A percentile compares a stretch with the other conserved stretches of the same genome.
These are phyloP conservation scores for Aspergillus proliferans DNA, from an alignment of 2,329 filamentous ascomycete species.

Conservation along the genomic window DNA sequence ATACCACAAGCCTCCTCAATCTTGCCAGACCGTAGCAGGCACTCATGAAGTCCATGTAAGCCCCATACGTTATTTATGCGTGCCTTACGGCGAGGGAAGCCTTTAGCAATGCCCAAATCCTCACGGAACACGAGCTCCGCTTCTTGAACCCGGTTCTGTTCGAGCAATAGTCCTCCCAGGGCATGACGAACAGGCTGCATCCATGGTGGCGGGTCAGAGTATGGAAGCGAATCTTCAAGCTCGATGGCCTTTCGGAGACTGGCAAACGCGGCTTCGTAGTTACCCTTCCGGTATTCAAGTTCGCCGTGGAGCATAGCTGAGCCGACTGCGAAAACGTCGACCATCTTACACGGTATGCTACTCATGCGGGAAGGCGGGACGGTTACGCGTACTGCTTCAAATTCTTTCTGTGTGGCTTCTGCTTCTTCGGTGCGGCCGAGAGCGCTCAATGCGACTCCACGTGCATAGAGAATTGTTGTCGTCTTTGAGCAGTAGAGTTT, in stretches of 20 bases:
- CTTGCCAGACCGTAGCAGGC: slow-evolving; percentile 49
- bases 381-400: slow-evolving; percentile 42
- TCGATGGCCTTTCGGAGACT: slow-evolving; percentile 52
- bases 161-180: slow-evolving; percentile 60
- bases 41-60: slow-evolving; percentile 64
- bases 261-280: slow-evolving; percentile 52
- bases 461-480: slow-evolving; percentile 60
- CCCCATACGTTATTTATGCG: slow-evolving; percentile 69
- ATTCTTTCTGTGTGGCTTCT: slow-evolving; percentile 43
- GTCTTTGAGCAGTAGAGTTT: slow-evolving; percentile 61
- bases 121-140: slow-evolving; percentile 52
- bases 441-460: slow-evolving; percentile 58
- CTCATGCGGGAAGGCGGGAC: slow-evolving; percentile 58
- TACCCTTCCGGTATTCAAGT: slow-evolving; percentile 58
- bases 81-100: slow-evolving; percentile 54
- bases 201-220: slow-evolving; percentile 69
- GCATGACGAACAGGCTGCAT: slow-evolving; percentile 67
- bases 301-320: slow-evolving; percentile 63
- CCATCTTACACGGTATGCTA: slow-evolving; percentile 52
- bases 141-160: slow-evolving; percentile 52
- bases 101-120: slow-evolving; percentile 50
- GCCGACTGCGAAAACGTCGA: slow-evolving; percentile 58
- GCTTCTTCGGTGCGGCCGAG: slow-evolving; percentile 49
- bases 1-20: slow-evolving; percentile 41
- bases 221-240: slow-evolving; percentile 57